These are phyloP conservation scores for Neofusicoccum sp. DNA, from an alignment of 2,329 filamentous ascomycete genomes.

Conservation along the genomic window DNA sequence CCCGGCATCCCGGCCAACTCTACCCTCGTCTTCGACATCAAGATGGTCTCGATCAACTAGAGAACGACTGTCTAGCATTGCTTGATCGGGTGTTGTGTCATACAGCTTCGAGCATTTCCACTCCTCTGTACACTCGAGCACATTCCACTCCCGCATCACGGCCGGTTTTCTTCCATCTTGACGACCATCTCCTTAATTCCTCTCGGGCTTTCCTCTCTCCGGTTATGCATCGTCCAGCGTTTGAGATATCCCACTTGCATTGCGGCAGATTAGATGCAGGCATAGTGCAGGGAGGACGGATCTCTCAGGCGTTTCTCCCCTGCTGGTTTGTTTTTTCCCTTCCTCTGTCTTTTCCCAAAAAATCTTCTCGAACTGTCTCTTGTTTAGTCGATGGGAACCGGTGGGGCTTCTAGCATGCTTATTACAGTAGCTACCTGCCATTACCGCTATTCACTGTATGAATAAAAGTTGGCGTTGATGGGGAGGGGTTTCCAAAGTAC, in stretches of 20 bases:
- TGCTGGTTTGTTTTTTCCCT: slow-evolving; percentile 4
- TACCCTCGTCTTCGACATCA: slow-evolving; percentile 80
- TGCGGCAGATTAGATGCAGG: slow-evolving; percentile 17
- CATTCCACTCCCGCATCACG: slow-evolving; percentile 23
- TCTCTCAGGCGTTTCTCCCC: slow-evolving; percentile 29
- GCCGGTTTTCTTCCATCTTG: slow-evolving; percentile 23
- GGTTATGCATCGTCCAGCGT: slow-evolving; percentile 32
- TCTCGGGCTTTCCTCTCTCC: slow-evolving; percentile 7
- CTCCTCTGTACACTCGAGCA: slow-evolving; percentile 30
- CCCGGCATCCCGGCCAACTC: slow-evolving; percentile 91
- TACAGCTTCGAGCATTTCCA: slow-evolving; percentile 27
- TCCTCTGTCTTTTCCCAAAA: background rate
- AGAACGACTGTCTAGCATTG: slow-evolving; percentile 19
- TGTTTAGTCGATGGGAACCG: background rate
- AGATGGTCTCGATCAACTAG: slow-evolving; percentile 50
- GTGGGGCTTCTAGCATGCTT: background rate
- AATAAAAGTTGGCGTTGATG: slow-evolving; percentile 17
- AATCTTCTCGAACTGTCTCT: background rate
- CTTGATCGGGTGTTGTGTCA: slow-evolving; percentile 28
- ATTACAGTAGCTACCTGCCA: background rate
- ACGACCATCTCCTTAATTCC: slow-evolving; percentile 22
- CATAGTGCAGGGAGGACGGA: slow-evolving; percentile 40
- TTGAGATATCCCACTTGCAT: slow-evolving; percentile 45
- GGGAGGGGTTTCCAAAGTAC: background rate
- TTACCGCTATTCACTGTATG: slow-evolving; percentile 4